Evolutionary conservation across 495 filamentous ascomycete genomes (phyloP).

Genomic region (Penicillium mononematosum): DNA sequence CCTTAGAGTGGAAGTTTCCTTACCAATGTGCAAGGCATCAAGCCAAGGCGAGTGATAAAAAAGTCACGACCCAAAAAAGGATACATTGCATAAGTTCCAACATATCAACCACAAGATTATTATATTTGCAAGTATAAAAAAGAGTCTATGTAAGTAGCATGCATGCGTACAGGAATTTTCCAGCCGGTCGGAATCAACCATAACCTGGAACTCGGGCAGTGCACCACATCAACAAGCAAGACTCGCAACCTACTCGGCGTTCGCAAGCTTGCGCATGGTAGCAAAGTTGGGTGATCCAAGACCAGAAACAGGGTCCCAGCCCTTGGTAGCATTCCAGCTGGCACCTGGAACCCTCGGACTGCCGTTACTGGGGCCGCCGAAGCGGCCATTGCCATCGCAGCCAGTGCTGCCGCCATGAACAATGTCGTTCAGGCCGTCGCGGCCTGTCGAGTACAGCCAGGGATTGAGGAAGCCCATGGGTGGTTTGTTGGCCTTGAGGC

Average conservation of each 20-base stretch:
- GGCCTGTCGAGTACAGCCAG: conserved; percentile 61
- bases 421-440: conserved; percentile 62
- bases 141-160: neutral
- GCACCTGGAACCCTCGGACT: conserved; percentile 40
- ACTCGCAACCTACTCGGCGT: conserved; percentile 5
- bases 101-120: neutral
- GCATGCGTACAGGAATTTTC: neutral
- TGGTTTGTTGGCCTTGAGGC: conserved; percentile 52
- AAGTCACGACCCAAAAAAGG: no score
- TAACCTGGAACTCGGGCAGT: neutral
- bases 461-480: conserved; percentile 74
- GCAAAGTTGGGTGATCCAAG: conserved; percentile 55
- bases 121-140: conserved; percentile 9
- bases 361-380: conserved; percentile 37
- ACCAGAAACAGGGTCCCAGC: conserved; percentile 64
- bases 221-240: neutral
- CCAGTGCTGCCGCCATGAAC: conserved; percentile 57
- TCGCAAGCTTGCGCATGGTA: conserved; percentile 35
- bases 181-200: neutral
- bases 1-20: neutral
- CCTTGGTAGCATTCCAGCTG: conserved; percentile 52
- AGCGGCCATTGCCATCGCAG: conserved; percentile 52
- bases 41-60: no score
- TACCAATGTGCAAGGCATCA: no score
- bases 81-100: no score